Conservation (phyloP, 192 early-diverging fungal genomes). For the Entomortierella chlamydospora region DNA sequence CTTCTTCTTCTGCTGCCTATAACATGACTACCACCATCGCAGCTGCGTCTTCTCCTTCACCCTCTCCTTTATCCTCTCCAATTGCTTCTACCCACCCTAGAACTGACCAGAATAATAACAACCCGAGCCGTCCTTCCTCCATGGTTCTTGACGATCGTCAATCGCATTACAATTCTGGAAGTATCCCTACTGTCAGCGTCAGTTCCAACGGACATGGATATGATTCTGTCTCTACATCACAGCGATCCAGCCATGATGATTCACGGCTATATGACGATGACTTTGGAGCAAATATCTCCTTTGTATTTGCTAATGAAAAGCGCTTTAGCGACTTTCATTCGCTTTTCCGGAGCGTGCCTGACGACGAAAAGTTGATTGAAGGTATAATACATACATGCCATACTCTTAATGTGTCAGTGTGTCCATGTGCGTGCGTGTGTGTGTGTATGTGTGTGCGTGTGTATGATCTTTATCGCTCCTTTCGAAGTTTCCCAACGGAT, state of each 20-base stretch:
- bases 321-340: slow-evolving; percentile 65
- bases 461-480: neutral
- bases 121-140: neutral
- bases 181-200: neutral
- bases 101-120: neutral
- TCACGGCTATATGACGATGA: slow-evolving; percentile 8
- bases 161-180: slow-evolving; percentile 1
- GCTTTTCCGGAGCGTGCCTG: slow-evolving; percentile 66
- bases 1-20: neutral
- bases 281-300: slow-evolving; percentile 21
- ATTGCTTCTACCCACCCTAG: neutral
- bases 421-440: too few species aligned
- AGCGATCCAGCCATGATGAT: slow-evolving; percentile 19
- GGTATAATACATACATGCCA: slow-evolving; percentile 55
- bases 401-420: too few species aligned
- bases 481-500: too few species aligned
- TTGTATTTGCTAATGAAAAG: slow-evolving; percentile 57
- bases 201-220: neutral
- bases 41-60: neutral
- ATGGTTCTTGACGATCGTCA: slow-evolving; percentile 7
- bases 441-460: neutral
- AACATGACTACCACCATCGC: slow-evolving; percentile 10
- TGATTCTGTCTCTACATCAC: slow-evolving; percentile 3
- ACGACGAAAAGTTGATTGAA: slow-evolving; percentile 65
- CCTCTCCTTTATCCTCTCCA: neutral